Evolutionary conservation across 176 grass and related monocot genomes (phyloP).

Genomic region (Urochloa ruziziensis): DNA sequence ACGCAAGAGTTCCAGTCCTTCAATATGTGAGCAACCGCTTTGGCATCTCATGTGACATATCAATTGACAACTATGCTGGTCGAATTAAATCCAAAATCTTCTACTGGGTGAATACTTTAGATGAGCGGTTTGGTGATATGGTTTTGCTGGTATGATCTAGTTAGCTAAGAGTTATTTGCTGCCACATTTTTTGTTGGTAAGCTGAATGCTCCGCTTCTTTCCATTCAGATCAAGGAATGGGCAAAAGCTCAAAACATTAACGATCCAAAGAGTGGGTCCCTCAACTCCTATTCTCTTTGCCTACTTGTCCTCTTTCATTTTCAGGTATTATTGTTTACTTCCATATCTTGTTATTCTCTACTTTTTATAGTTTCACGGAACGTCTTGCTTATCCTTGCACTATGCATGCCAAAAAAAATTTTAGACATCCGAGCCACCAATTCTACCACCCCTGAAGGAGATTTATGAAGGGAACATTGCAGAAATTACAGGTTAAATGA

Average conservation of each 20-base stretch:
- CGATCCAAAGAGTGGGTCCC: slow-evolving; percentile 74
- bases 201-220: slow-evolving; percentile 32
- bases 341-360: neutral
- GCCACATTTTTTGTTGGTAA: slow-evolving; percentile 3
- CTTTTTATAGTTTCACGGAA: slow-evolving; percentile 27
- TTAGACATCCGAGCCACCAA: slow-evolving; percentile 73
- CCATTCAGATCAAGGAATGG: slow-evolving; percentile 94
- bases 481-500: slow-evolving; percentile 53
- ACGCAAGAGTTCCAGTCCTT: slow-evolving; percentile 91
- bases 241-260: slow-evolving; percentile 96
- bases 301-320: slow-evolving; percentile 90
- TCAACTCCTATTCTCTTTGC: slow-evolving; percentile 95
- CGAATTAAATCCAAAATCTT: slow-evolving; percentile 83
- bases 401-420: neutral
- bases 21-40: slow-evolving; percentile 55
- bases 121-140: slow-evolving; percentile 86
- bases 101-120: slow-evolving; percentile 63
- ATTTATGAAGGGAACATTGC: slow-evolving; percentile 73
- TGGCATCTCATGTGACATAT: slow-evolving; percentile 87
- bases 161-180: slow-evolving; percentile 13
- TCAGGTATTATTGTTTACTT: slow-evolving; percentile 66
- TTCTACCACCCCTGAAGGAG: slow-evolving; percentile 78
- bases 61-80: slow-evolving; percentile 73
- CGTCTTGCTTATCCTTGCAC: neutral
- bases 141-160: slow-evolving; percentile 78